phyloP scores from a whole-genome alignment of 2,329 filamentous ascomycete genomes.

The Fusarium liriodendri region DNA sequence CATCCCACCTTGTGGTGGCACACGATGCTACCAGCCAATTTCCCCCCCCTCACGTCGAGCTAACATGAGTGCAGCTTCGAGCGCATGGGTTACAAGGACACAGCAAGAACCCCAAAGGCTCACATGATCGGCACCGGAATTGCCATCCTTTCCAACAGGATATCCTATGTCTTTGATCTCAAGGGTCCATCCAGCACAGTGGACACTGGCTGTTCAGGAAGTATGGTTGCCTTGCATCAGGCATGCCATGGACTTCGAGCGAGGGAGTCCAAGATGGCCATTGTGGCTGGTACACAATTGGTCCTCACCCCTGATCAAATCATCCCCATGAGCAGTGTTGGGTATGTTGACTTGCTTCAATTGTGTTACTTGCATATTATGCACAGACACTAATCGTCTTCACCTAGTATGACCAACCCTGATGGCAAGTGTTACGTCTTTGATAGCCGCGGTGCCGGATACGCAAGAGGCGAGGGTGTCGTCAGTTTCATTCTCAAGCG shows the following conservation, averaged over 20 bases:
- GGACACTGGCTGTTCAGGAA: constrained; percentile 54
- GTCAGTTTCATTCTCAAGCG: constrained; percentile 52
- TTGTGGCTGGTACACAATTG: constrained; percentile 47
- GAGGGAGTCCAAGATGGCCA: constrained; percentile 57
- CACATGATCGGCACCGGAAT: constrained; percentile 46
- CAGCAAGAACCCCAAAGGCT: constrained; percentile 30
- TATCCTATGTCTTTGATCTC: constrained; percentile 53
- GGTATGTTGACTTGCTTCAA: background rate
- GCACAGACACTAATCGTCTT: background rate
- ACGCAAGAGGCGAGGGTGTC: constrained; percentile 58
- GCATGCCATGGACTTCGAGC: constrained; percentile 50
- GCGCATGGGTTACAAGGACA: constrained; percentile 26
- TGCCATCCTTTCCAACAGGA: constrained; percentile 49
- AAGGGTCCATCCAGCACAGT: constrained; percentile 48
- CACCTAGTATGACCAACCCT: constrained; percentile 13
- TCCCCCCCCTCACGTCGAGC: background rate
- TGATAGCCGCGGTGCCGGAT: constrained; percentile 50
- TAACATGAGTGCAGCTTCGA: constrained; percentile 6
- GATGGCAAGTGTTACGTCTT: constrained; percentile 29
- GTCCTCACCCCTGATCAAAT: constrained; percentile 28
- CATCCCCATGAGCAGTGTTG: constrained; percentile 23
- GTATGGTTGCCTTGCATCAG: constrained; percentile 44
- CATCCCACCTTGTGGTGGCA: background rate
- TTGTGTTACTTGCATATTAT: background rate
- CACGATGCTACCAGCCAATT: background rate